These are phyloP conservation scores for Tricladium varicosporioides DNA, from an alignment of 2,329 filamentous ascomycete genomes.

Conservation along the genomic window DNA sequence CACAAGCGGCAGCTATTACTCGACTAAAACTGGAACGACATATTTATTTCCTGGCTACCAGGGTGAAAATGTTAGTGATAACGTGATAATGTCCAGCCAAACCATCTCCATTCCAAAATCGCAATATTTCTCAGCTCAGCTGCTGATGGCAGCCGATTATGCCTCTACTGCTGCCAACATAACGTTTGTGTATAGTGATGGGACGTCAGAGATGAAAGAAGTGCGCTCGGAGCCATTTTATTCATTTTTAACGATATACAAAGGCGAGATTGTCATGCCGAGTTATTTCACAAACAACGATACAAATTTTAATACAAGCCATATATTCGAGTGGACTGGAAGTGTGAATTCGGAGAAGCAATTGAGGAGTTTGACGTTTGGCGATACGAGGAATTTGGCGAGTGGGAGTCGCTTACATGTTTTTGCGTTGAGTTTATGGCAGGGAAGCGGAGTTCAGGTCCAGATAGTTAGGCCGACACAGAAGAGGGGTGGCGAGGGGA, in stretches of 20 bases:
- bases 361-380: slow-evolving; percentile 36
- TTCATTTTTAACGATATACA: slow-evolving; percentile 44
- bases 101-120: slow-evolving; percentile 34
- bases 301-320: slow-evolving; percentile 42
- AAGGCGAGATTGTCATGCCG: slow-evolving; percentile 45
- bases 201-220: slow-evolving; percentile 39
- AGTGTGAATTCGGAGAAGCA: slow-evolving; percentile 38
- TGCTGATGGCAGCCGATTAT: slow-evolving; percentile 43
- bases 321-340: slow-evolving; percentile 45
- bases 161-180: slow-evolving; percentile 40
- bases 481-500: slow-evolving; percentile 37
- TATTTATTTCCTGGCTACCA: slow-evolving; percentile 45
- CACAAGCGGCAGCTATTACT: slow-evolving; percentile 37
- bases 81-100: slow-evolving; percentile 44
- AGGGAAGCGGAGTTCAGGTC: slow-evolving; percentile 37
- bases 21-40: slow-evolving; percentile 39
- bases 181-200: slow-evolving; percentile 43
- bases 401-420: slow-evolving; percentile 31
- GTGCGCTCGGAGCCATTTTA: slow-evolving; percentile 45
- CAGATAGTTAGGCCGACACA: slow-evolving; percentile 44
- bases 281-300: slow-evolving; percentile 40
- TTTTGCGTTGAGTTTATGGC: slow-evolving; percentile 42
- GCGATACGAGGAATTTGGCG: slow-evolving; percentile 34
- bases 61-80: slow-evolving; percentile 37
- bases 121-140: slow-evolving; percentile 42